Percentiles rank a stretch among this genome's conserved stretches.
phyloP scores from a whole-genome alignment of 306 rosid species.

The Cicer bijugum region DNA sequence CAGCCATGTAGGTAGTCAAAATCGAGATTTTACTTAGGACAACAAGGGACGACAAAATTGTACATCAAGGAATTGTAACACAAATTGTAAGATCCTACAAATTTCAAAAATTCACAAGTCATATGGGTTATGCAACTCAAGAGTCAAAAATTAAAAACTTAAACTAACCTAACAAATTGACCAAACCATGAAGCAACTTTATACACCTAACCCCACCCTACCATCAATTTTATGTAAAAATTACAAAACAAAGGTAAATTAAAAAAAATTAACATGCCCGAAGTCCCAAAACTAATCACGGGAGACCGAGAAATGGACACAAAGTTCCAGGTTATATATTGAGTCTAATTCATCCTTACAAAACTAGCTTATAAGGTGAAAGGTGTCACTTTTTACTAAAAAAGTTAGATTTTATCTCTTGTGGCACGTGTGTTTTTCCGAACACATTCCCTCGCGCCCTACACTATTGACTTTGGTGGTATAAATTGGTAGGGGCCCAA shows the following conservation, averaged over 20 bases:
- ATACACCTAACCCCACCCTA: slow-evolving; percentile 8
- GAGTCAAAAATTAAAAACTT: neutral
- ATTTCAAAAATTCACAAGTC: neutral
- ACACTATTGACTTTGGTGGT: too few species aligned
- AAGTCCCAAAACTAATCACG: neutral
- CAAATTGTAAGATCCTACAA: neutral
- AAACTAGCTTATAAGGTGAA: too few species aligned
- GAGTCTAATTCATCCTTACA: too few species aligned
- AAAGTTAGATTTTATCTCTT: too few species aligned
- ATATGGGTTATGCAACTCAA: neutral
- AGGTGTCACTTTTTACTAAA: too few species aligned
- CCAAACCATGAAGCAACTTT: slow-evolving; percentile 3
- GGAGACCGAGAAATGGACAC: neutral
- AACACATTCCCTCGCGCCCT: too few species aligned
- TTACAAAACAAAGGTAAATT: neutral
- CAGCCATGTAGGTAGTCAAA: neutral
- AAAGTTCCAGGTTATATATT: neutral
- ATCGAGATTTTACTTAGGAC: neutral
- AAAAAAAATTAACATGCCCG: neutral
- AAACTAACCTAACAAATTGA: neutral
- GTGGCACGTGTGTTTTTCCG: too few species aligned
- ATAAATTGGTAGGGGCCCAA: too few species aligned
- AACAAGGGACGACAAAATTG: neutral
- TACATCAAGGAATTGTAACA: neutral
- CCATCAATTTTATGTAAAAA: neutral